phyloP scores from a whole-genome alignment of 306 rosid species.

The Sesbania bispinosa region DNA sequence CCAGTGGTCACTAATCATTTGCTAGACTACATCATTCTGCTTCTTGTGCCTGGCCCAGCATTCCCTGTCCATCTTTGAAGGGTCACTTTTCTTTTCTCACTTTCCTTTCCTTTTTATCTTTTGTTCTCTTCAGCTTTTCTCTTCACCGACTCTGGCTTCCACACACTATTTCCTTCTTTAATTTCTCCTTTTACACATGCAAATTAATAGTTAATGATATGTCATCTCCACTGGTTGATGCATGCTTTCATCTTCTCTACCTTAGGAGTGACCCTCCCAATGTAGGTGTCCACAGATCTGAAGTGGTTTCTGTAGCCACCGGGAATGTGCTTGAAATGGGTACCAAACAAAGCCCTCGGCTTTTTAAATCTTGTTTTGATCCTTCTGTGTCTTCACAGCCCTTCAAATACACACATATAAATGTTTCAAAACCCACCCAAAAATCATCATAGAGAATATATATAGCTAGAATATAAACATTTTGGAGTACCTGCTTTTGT shows the following conservation, averaged over 20 bases:
- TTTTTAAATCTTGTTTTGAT: conserved; percentile 61
- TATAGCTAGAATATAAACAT: too few species aligned
- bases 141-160: conserved; percentile 11
- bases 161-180: neutral
- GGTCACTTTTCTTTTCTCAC: conserved; percentile 28
- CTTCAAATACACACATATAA: too few species aligned
- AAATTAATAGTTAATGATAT: neutral
- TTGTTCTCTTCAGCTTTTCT: conserved; percentile 36
- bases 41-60: conserved; percentile 49
- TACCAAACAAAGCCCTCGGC: conserved; percentile 86
- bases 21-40: conserved; percentile 38
- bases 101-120: conserved; percentile 13
- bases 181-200: neutral
- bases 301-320: conserved; percentile 56
- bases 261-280: conserved; percentile 67
- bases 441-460: too few species aligned
- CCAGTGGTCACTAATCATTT: conserved; percentile 33
- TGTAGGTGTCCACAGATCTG: conserved; percentile 86
- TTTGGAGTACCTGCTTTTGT: conserved; percentile 68
- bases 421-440: too few species aligned
- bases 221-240: too few species aligned
- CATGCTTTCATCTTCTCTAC: too few species aligned
- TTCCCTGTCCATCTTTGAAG: conserved; percentile 29
- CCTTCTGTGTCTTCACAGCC: conserved; percentile 42
- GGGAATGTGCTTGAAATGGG: conserved; percentile 91